These are phyloP conservation scores for Lentinula guzmanii DNA, from an alignment of 768 basidiomycete species.

Conservation along the genomic window DNA sequence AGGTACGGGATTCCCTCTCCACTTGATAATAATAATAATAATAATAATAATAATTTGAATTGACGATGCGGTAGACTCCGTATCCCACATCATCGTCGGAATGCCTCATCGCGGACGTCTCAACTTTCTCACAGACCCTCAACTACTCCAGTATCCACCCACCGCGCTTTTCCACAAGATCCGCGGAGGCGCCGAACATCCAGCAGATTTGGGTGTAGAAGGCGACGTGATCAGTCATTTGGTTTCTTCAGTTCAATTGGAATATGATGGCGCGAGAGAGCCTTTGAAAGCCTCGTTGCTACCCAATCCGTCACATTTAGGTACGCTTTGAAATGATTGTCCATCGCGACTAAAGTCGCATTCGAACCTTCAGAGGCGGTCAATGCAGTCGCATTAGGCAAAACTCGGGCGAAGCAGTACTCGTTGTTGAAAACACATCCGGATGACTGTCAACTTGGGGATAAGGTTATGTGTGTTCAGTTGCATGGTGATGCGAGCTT, in stretches of 20 bases:
- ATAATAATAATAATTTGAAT: too few species aligned
- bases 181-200: constrained; percentile 68
- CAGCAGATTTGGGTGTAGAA: constrained; percentile 58
- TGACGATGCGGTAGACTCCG: constrained; percentile 36
- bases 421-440: constrained; percentile 65
- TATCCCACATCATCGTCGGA: constrained; percentile 68
- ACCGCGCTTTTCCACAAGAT: constrained; percentile 82
- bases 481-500: constrained; percentile 92
- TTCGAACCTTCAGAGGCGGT: constrained; percentile 62
- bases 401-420: constrained; percentile 88
- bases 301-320: constrained; percentile 76
- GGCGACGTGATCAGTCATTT: constrained; percentile 91
- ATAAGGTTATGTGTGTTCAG: constrained; percentile 82
- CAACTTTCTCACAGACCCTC: constrained; percentile 67
- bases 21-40: too few species aligned
- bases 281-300: constrained; percentile 69
- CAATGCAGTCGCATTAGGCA: constrained; percentile 82
- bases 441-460: constrained; percentile 48
- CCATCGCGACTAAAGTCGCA: not conserved
- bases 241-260: constrained; percentile 59
- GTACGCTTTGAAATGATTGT: constrained; percentile 25
- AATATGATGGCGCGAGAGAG: constrained; percentile 43
- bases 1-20: too few species aligned
- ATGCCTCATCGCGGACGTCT: constrained; percentile 89
- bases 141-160: constrained; percentile 58